Conservation (phyloP, 2,329 filamentous ascomycete species). For the Colletotrichum sp. region DNA sequence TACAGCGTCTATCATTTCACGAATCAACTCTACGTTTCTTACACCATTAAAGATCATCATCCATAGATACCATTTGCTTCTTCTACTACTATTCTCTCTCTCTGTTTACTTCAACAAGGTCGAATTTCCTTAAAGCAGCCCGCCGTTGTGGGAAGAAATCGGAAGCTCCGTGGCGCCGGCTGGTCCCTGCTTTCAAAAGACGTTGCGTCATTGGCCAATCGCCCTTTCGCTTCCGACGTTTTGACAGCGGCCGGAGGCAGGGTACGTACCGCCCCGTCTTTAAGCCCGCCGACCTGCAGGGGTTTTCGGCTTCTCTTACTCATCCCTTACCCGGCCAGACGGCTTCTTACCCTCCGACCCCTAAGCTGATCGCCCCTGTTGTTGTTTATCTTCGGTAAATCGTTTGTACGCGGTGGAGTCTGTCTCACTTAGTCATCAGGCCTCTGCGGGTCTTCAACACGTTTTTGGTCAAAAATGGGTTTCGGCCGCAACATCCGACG, state of each 20-base stretch:
- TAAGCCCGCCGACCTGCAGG: neutral
- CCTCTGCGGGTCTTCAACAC: neutral
- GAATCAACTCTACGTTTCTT: neutral
- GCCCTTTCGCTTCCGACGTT: neutral
- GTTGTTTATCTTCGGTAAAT: neutral
- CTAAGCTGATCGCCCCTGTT: no score
- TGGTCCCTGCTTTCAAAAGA: neutral
- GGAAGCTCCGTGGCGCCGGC: conserved; percentile 3
- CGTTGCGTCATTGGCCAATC: conserved; percentile 11
- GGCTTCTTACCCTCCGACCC: neutral
- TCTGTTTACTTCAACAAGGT: neutral
- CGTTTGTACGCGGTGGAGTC: neutral
- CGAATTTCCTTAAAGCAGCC: conserved; percentile 1
- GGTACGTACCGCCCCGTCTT: neutral
- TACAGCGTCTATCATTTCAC: neutral
- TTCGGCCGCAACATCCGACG: neutral
- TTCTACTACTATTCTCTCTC: neutral
- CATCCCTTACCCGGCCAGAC: neutral
- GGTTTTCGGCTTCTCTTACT: conserved; percentile 18
- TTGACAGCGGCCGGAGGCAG: neutral
- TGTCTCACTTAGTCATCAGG: no score
- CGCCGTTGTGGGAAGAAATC: conserved; percentile 11
- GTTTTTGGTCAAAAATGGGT: neutral
- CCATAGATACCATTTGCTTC: neutral
- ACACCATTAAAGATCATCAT: rapidly evolving